Conservation (phyloP, 805 yeast genomes). For the Candida railenensis region DNA sequence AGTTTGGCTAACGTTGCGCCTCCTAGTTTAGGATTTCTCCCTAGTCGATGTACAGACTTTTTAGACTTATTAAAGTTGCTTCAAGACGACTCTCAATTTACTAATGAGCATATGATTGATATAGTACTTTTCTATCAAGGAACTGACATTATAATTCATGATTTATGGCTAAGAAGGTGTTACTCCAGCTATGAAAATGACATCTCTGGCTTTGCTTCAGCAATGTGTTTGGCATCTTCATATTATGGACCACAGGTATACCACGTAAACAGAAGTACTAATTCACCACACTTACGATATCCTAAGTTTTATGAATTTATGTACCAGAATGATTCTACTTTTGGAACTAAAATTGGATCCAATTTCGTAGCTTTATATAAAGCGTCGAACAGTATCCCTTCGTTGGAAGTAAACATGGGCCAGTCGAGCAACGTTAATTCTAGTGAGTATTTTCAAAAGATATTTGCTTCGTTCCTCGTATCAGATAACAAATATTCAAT, state of each 20-base stretch:
- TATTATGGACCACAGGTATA: constrained; percentile 1
- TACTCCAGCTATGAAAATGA: constrained; percentile 9
- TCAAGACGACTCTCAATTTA: constrained; percentile 1
- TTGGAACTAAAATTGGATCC: constrained; percentile 5
- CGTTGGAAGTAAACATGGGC: background rate
- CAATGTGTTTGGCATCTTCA: constrained; percentile 13
- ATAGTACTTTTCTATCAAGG: constrained; percentile 8
- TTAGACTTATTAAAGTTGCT: background rate
- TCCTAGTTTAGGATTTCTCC: background rate
- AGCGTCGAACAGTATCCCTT: background rate
- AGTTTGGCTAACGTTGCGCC: background rate
- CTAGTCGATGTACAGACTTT: background rate
- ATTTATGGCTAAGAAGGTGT: constrained; percentile 18
- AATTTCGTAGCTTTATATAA: background rate
- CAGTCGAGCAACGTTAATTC: background rate
- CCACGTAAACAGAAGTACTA: constrained; percentile 12
- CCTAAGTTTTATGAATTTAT: constrained; percentile 23
- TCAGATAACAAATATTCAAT: background rate
- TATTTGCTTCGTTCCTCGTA: background rate
- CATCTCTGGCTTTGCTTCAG: constrained; percentile 10
- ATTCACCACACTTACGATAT: constrained; percentile 23
- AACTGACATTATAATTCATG: constrained; percentile 11
- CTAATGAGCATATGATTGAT: constrained; percentile 1
- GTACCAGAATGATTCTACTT: constrained; percentile 3
- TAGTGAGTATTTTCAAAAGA: background rate